phyloP scores from a whole-genome alignment of 805 yeast genomes.

The Barnettozyma botsteinii region DNA sequence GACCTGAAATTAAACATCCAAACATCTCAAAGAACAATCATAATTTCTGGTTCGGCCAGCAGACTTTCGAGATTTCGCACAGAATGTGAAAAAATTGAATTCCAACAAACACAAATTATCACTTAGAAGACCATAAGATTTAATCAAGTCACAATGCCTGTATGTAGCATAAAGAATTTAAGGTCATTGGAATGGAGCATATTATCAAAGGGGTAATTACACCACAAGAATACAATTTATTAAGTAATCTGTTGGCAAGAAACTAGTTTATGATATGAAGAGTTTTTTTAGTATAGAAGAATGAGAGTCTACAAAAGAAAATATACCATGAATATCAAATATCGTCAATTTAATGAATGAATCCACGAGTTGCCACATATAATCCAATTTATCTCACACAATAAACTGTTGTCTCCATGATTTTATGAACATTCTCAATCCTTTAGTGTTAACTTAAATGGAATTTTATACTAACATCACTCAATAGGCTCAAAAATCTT shows the following conservation, averaged over 20 bases:
- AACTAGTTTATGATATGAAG: too few species aligned
- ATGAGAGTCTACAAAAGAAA: too few species aligned
- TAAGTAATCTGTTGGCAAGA: too few species aligned
- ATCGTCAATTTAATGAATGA: too few species aligned
- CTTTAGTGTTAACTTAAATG: too few species aligned
- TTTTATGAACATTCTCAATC: too few species aligned
- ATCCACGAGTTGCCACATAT: too few species aligned
- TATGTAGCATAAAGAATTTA: constrained; percentile 25
- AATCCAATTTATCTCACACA: too few species aligned
- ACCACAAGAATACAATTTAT: too few species aligned
- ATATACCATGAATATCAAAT: too few species aligned
- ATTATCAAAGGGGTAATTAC: neutral
- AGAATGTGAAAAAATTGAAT: constrained; percentile 17
- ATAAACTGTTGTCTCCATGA: too few species aligned
- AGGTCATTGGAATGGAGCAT: neutral
- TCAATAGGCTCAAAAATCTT: constrained; percentile 81
- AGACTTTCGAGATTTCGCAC: neutral
- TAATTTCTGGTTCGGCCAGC: constrained; percentile 1
- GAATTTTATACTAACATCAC: constrained; percentile 16
- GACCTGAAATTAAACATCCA: constrained; percentile 10
- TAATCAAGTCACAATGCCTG: constrained; percentile 36
- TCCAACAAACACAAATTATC: constrained; percentile 24
- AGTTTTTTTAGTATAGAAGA: too few species aligned
- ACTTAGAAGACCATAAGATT: constrained; percentile 14
- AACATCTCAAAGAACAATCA: neutral